Evolutionary conservation across 2,329 filamentous ascomycete species (phyloP).

Genomic region (Talaromyces sp.): DNA sequence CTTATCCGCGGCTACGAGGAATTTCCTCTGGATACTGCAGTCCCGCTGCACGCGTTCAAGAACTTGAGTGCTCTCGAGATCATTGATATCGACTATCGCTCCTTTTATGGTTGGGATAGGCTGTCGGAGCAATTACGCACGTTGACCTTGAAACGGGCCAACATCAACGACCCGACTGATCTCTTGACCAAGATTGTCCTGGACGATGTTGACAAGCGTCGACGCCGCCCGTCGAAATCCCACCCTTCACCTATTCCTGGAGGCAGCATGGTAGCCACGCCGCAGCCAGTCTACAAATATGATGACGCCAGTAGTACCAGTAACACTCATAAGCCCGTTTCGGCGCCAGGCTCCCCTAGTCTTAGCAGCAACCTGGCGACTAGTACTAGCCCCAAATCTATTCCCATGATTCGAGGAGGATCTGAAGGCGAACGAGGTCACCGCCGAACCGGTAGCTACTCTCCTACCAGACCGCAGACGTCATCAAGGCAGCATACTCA

Average conservation of each 20-base stretch:
- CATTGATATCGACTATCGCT: constrained; percentile 90
- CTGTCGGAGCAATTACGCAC: constrained; percentile 88
- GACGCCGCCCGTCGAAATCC: constrained; percentile 80
- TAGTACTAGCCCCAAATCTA: constrained; percentile 48
- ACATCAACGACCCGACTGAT: constrained; percentile 84
- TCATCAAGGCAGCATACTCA: constrained; percentile 53
- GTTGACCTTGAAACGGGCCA: constrained; percentile 80
- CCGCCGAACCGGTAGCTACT: constrained; percentile 66
- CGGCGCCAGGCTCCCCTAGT: constrained; percentile 64
- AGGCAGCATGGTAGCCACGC: constrained; percentile 56
- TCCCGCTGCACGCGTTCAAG: constrained; percentile 95
- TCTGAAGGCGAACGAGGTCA: constrained; percentile 44
- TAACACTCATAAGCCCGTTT: constrained; percentile 53
- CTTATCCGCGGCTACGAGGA: constrained; percentile 93
- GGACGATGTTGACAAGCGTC: constrained; percentile 91
- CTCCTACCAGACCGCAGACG: constrained; percentile 71
- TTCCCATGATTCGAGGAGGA: constrained; percentile 53
- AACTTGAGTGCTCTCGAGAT: constrained; percentile 92
- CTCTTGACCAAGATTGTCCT: constrained; percentile 89
- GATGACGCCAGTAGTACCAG: constrained; percentile 52
- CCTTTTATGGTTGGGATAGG: constrained; percentile 96
- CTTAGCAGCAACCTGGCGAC: constrained; percentile 47
- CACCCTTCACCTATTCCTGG: constrained; percentile 74
- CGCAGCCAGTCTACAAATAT: constrained; percentile 58
- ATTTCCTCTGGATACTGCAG: constrained; percentile 95